Percentiles rank a stretch among this genome's conserved stretches.
These are phyloP conservation scores for Sphagnum tenellum DNA, from an alignment of 225 moss, liverwort and hornwort genomes.

Conservation along the genomic window DNA sequence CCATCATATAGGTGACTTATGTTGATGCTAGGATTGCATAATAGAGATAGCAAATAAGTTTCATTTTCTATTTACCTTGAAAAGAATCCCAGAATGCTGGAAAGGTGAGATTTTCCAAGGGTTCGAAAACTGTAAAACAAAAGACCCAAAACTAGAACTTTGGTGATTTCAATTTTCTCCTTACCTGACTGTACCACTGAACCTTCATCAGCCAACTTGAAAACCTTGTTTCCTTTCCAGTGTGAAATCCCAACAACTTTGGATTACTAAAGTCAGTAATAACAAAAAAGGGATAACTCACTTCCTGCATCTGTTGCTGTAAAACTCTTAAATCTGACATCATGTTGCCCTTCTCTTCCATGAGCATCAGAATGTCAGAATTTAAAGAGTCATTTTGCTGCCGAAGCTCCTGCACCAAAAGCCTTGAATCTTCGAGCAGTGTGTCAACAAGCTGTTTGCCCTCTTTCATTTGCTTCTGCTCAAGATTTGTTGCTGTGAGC, in stretches of 20 bases:
- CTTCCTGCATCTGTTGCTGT: background rate
- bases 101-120: too few species aligned
- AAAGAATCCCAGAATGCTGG: too few species aligned
- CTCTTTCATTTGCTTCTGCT: constrained; percentile 8
- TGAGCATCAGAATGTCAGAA: constrained; percentile 7
- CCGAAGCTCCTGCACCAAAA: background rate
- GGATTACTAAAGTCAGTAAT: too few species aligned
- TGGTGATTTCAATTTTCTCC: constrained; percentile 10
- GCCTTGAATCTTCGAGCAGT: constrained; percentile 17
- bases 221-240: background rate
- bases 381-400: constrained; percentile 5
- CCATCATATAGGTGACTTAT: too few species aligned
- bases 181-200: constrained; percentile 10
- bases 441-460: constrained; percentile 15
- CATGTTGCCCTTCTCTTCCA: constrained; percentile 3
- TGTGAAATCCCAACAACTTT: too few species aligned
- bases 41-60: too few species aligned
- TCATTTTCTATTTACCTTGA: too few species aligned
- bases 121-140: too few species aligned
- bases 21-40: too few species aligned
- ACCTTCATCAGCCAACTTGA: constrained; percentile 4
- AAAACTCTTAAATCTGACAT: background rate
- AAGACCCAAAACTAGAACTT: constrained; percentile 1
- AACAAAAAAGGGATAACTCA: background rate
- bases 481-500: background rate